Conservation (phyloP, 495 filamentous ascomycete genomes). For the Glarea lozoyensis region DNA sequence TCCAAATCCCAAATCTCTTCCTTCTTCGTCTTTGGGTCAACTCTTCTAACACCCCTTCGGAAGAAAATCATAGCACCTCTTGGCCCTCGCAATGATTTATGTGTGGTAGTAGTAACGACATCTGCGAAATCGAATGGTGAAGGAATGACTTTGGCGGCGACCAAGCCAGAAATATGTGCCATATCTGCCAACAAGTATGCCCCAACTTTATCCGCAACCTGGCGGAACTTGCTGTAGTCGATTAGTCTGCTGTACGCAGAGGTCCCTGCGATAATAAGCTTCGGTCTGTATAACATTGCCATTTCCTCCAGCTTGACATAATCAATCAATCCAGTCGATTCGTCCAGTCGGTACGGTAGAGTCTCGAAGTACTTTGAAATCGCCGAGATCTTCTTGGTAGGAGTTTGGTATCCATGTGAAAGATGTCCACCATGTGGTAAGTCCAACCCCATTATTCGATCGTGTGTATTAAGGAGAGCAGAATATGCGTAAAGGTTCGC, state of each 20-base stretch:
- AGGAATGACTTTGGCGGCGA: slow-evolving; percentile 83
- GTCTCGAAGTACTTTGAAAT: slow-evolving; percentile 99
- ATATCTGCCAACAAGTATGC: slow-evolving; percentile 92
- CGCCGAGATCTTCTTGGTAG: slow-evolving; percentile 95
- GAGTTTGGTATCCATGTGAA: slow-evolving; percentile 96
- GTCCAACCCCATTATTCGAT: slow-evolving; percentile 94
- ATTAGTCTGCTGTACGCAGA: slow-evolving; percentile 92
- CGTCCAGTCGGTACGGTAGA: slow-evolving; percentile 84
- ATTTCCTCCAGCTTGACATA: slow-evolving; percentile 82
- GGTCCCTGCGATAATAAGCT: slow-evolving; percentile 89
- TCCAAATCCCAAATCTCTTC: slow-evolving; percentile 86
- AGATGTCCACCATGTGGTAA: slow-evolving; percentile 94
- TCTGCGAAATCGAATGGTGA: slow-evolving; percentile 86
- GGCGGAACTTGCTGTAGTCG: slow-evolving; percentile 81
- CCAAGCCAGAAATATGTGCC: slow-evolving; percentile 94
- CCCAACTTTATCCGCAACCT: slow-evolving; percentile 81
- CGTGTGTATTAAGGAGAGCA: slow-evolving; percentile 82
- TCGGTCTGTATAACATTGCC: slow-evolving; percentile 81
- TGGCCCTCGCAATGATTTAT: slow-evolving; percentile 93
- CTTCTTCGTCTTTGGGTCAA: slow-evolving; percentile 76
- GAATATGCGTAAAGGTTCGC: slow-evolving; percentile 96
- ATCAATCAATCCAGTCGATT: slow-evolving; percentile 86
- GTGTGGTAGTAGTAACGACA: slow-evolving; percentile 95
- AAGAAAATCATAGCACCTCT: slow-evolving; percentile 98
- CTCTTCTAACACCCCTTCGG: slow-evolving; percentile 79